Evolutionary conservation across 441 rosid genomes (phyloP).

Genomic region (Aquilaria agallochum): DNA sequence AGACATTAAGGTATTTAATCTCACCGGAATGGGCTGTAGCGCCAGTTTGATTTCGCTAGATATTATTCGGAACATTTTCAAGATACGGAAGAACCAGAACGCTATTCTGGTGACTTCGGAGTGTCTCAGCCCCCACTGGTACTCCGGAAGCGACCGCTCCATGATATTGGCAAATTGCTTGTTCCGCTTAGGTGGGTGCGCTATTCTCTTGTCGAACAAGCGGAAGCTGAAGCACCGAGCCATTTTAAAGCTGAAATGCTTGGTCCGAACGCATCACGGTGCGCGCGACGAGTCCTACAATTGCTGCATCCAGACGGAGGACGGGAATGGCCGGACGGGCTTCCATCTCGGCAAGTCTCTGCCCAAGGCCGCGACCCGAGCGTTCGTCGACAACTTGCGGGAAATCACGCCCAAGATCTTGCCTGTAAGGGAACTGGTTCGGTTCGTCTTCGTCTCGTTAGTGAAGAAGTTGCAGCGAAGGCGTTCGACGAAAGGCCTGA

Average conservation of each 20-base stretch:
- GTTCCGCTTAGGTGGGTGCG: constrained; percentile 84
- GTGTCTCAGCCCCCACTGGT: constrained; percentile 82
- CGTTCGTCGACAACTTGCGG: constrained; percentile 66
- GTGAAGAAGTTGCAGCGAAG: constrained; percentile 22
- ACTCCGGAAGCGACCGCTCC: constrained; percentile 68
- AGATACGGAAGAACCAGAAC: constrained; percentile 33
- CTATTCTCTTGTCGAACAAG: constrained; percentile 72
- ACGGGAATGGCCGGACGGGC: constrained; percentile 59
- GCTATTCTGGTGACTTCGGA: constrained; percentile 78
- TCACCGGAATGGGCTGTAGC: constrained; percentile 94
- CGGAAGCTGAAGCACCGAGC: constrained; percentile 38
- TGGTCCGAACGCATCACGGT: constrained; percentile 90
- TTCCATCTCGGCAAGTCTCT: constrained; percentile 60
- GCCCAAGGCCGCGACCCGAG: constrained; percentile 75
- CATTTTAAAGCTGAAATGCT: constrained; percentile 65
- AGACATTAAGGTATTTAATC: constrained; percentile 62
- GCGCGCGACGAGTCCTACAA: constrained; percentile 63
- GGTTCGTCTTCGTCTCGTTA: constrained; percentile 34
- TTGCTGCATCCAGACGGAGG: constrained; percentile 71
- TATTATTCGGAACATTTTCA: constrained; percentile 57
- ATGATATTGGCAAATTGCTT: constrained; percentile 88
- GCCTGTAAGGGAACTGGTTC: constrained; percentile 61
- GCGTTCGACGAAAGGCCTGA: constrained; percentile 15
- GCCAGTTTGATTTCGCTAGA: constrained; percentile 82
- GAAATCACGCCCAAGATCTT: constrained; percentile 66